phyloP scores from a whole-genome alignment of 139 green algal genomes.

The Diplosphaera chodatii region DNA sequence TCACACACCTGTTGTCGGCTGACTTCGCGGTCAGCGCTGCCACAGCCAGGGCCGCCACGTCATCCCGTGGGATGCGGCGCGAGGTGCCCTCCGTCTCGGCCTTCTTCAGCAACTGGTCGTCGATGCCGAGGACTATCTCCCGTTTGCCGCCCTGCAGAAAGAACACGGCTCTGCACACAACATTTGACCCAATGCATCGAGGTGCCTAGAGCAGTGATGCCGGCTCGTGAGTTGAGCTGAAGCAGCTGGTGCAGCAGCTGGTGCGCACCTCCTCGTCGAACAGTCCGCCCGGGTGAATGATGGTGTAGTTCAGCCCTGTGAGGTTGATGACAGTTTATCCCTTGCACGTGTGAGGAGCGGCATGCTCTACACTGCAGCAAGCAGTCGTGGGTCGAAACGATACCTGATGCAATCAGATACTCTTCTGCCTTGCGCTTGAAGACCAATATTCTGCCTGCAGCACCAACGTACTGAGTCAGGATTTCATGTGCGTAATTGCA shows the following conservation, averaged over 20 bases:
- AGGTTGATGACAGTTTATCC: too few relatives aligned
- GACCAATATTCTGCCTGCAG: constrained; percentile 76
- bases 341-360: too few relatives aligned
- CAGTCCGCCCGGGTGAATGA: constrained; percentile 80
- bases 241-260: too few relatives aligned
- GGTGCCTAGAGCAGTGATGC: too few relatives aligned
- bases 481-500: too few relatives aligned
- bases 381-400: too few relatives aligned
- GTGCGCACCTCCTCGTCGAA: constrained; percentile 33
- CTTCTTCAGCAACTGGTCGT: constrained; percentile 62
- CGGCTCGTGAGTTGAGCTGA: too few relatives aligned
- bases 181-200: too few relatives aligned
- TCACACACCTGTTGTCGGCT: constrained; percentile 7
- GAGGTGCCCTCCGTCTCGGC: background rate
- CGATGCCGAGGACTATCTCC: constrained; percentile 65
- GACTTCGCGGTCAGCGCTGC: constrained; percentile 14
- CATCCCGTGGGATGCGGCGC: constrained; percentile 61
- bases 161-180: too few relatives aligned
- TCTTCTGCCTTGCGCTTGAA: constrained; percentile 83
- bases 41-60: constrained; percentile 68
- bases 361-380: too few relatives aligned
- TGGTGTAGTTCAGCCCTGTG: constrained; percentile 63
- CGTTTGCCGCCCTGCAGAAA: constrained; percentile 56
- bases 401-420: constrained; percentile 57
- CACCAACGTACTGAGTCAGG: too few relatives aligned